Conservation (phyloP, 331 rosid species). For the Telfairia occidentalis region DNA sequence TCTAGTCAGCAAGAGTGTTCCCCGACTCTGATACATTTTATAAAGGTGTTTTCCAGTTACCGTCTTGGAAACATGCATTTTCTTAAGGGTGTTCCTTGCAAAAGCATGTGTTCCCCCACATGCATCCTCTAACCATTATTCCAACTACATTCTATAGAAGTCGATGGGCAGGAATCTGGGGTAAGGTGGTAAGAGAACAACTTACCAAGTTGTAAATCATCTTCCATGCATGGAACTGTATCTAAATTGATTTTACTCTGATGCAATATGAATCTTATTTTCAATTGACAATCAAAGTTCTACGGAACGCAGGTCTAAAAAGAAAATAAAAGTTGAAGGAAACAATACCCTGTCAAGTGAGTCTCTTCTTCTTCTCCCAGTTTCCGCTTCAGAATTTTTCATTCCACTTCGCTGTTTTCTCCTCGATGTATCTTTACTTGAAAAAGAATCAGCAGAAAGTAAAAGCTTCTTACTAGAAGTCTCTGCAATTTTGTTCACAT, state of each 20-base stretch:
- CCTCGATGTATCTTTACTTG: constrained; percentile 30
- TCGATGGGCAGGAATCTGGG: not conserved
- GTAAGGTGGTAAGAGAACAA: no score
- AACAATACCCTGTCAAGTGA: constrained; percentile 76
- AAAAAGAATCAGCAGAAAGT: constrained; percentile 34
- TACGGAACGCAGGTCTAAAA: not conserved
- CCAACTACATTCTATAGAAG: not conserved
- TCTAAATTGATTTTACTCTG: not conserved
- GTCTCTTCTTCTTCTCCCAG: constrained; percentile 87
- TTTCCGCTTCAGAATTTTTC: constrained; percentile 61
- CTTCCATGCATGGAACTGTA: not conserved
- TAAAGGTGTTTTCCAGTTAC: not conserved
- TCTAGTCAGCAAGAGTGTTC: not conserved
- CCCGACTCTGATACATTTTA: not conserved
- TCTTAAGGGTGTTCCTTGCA: no score
- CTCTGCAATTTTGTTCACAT: constrained; percentile 25
- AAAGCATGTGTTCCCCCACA: no score
- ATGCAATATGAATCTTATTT: not conserved
- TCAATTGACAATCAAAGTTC: not conserved
- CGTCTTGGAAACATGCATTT: not conserved
- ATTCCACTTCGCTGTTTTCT: constrained; percentile 34
- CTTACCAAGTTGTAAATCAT: not conserved
- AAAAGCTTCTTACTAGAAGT: constrained; percentile 35
- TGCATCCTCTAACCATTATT: not conserved
- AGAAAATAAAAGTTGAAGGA: constrained; percentile 5